These are phyloP conservation scores for Diddensiella santjacobensis DNA, from an alignment of 805 yeast genomes.

Conservation along the genomic window DNA sequence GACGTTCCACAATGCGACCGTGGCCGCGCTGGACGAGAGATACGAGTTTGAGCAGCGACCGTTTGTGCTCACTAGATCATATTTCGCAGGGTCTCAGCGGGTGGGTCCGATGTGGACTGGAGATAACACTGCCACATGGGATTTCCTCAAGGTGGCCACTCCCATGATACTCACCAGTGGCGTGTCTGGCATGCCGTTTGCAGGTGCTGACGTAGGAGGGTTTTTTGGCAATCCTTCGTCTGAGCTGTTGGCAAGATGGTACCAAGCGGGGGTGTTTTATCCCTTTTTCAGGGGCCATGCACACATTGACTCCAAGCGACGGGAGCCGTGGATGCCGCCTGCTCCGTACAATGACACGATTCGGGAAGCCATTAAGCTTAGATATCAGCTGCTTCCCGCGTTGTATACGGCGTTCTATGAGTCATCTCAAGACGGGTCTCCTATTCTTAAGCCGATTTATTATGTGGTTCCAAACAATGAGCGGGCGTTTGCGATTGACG, in stretches of 20 bases:
- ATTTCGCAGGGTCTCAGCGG: constrained; percentile 86
- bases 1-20: constrained; percentile 77
- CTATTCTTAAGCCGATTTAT: constrained; percentile 49
- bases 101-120: constrained; percentile 97
- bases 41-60: constrained; percentile 56
- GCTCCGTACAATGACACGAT: constrained; percentile 67
- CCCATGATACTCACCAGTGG: constrained; percentile 87
- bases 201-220: constrained; percentile 97
- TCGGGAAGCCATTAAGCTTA: constrained; percentile 63
- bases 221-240: constrained; percentile 85
- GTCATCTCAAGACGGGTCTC: constrained; percentile 57
- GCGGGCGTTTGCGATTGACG: constrained; percentile 60
- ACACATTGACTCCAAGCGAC: constrained; percentile 84
- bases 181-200: constrained; percentile 81
- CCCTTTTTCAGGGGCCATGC: constrained; percentile 98
- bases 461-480: constrained; percentile 36
- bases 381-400: constrained; percentile 75
- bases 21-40: constrained; percentile 56
- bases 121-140: constrained; percentile 93
- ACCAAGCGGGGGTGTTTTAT: constrained; percentile 92
- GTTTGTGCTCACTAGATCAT: constrained; percentile 81
- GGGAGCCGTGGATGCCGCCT: constrained; percentile 88
- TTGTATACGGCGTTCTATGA: constrained; percentile 75
- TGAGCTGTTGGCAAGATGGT: constrained; percentile 87
- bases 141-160: constrained; percentile 68